Evolutionary conservation across 2,329 filamentous ascomycete species (phyloP), one percentile per base, ranked within the genome.

Genomic region (Chaetomium strumarium): DNA sequence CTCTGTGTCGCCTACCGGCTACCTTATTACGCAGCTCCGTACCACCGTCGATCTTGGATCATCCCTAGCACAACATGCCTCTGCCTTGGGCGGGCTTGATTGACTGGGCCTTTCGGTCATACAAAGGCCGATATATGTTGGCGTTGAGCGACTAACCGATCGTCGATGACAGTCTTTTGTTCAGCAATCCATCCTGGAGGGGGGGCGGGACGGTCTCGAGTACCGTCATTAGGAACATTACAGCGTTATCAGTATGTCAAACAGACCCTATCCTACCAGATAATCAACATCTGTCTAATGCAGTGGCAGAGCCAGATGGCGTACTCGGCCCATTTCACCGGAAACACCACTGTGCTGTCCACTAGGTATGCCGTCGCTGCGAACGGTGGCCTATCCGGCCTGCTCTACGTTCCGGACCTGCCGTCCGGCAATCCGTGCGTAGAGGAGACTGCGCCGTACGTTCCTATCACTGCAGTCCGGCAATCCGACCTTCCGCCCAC

Each of bases 351-450:
- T 41, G 95, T 89, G 0, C 75, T 96, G 13, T 88, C 88, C 3
- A 81, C 79, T 31, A 86, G 82, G 55, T 83, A 81, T 65, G 76
- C 81, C 48, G 75, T 79, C 31, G 74, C 74, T 9, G 68, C 75
- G 37, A 80, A 84, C 58, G 79, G 79, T 50, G 73, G 81, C 49
- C 81, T 93, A 34, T 79, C 82, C 58, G 92, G 92, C 56, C 79
- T 96, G 14, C 77, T 97, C 52, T 97, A 93, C 67, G 86, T 95
- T 2, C 93, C 92, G 5, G 80, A 84, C 55, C 75, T 96, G 38
- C 66, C 70, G 6, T 52, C 64, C 11, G 66, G 75, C 51, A 77
- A 85, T 56, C 70, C 75, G 0, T 96, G 91, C 71, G 75, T 76
- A 64, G 72, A 81, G 14, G 69, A 79, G 43, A 81, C 85, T 39